phyloP scores from a whole-genome alignment of 331 rosid species.

The Pyracantha coccinea region DNA sequence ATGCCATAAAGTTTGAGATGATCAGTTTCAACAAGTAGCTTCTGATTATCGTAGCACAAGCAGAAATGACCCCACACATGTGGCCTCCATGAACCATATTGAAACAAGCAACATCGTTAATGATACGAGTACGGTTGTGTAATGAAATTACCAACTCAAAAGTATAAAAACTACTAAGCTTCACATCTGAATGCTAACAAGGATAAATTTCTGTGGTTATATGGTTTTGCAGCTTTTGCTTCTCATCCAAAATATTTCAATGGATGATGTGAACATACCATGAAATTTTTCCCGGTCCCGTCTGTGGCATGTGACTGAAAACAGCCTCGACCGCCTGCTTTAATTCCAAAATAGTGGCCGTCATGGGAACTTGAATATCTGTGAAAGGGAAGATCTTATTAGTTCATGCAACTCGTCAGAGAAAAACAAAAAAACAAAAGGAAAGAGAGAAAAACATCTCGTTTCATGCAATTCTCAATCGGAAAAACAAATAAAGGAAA shows the following conservation, averaged over 20 bases:
- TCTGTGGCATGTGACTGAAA: constrained; percentile 66
- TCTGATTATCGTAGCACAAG: constrained; percentile 60
- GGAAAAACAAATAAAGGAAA: not conserved
- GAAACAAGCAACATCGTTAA: not conserved
- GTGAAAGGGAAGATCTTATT: constrained; percentile 16
- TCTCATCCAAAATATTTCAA: not conserved
- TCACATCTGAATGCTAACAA: not conserved
- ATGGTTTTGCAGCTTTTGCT: too few species aligned
- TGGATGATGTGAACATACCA: constrained; percentile 38
- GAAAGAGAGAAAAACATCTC: not conserved
- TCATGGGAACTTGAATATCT: constrained; percentile 58
- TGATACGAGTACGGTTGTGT: not conserved
- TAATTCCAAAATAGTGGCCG: constrained; percentile 64
- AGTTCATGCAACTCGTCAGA: constrained; percentile 9
- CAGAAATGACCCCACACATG: constrained; percentile 92
- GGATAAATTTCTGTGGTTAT: not conserved
- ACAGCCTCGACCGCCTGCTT: constrained; percentile 60
- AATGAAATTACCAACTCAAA: not conserved
- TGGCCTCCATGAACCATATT: constrained; percentile 44
- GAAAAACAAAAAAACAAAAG: too few species aligned
- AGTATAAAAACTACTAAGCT: not conserved
- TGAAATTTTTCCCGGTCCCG: constrained; percentile 67
- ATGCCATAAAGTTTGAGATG: constrained; percentile 50
- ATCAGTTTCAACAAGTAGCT: constrained; percentile 47
- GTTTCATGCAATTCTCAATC: not conserved